Percentiles rank a stretch among this genome's conserved stretches.
phyloP scores from a whole-genome alignment of 2,329 filamentous ascomycete species.

The Diaporthe citri region DNA sequence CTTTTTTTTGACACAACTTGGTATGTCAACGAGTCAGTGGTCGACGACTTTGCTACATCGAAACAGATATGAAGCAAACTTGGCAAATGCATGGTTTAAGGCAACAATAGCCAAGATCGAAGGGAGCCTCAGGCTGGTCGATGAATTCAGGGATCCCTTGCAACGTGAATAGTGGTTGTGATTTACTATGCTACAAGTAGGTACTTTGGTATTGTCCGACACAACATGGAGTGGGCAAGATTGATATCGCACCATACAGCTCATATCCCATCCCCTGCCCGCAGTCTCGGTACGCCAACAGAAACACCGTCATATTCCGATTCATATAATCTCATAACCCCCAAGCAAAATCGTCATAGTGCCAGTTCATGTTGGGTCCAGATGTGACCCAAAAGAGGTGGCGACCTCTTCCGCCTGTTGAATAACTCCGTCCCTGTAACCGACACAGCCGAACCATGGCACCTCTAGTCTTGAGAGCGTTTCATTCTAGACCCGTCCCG shows the following conservation, averaged over 20 bases:
- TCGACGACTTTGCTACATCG: not conserved
- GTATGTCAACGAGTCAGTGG: too few species aligned
- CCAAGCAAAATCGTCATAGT: not conserved
- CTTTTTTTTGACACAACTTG: too few species aligned
- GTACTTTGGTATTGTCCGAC: not conserved
- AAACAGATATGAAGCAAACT: not conserved
- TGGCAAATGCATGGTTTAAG: not conserved
- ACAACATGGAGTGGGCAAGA: not conserved
- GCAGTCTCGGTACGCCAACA: not conserved
- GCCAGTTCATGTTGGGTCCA: not conserved
- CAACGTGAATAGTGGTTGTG: not conserved
- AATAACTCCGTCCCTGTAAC: not conserved
- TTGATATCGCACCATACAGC: not conserved
- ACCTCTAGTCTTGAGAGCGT: not conserved
- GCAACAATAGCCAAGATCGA: too few species aligned
- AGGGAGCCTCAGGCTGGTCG: too few species aligned
- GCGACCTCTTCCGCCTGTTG: conserved; percentile 26
- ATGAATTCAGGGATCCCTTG: not conserved
- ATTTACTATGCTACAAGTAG: conserved; percentile 11
- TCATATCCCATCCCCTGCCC: not conserved
- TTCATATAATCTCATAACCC: not conserved
- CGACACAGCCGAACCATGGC: not conserved
- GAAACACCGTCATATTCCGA: not conserved
- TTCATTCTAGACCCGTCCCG: not conserved
- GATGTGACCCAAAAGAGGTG: not conserved